Base-by-base conservation (phyloP, 257 asterid species). In the Asclepias syriaca region DNA sequence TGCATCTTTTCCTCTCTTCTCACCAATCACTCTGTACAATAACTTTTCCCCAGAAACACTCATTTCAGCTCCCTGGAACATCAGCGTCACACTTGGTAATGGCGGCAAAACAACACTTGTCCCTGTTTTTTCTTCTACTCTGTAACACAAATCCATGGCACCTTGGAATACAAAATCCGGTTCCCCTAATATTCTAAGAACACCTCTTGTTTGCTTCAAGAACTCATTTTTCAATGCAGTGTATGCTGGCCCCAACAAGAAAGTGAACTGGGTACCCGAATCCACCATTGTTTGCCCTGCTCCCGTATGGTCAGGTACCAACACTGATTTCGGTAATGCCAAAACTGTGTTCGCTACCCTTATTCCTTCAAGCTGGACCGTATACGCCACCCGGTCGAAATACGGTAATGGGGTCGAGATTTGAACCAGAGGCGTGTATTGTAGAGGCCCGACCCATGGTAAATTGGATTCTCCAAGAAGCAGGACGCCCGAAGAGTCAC, bases 271-370 rank as follows among this genome's bases (percentile, higher is more conserved):
- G 10, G 97, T 91, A n/a, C 96, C 97, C 21, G 97, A 89, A 53
- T 91, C 96, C 8, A 91, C 90, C 90, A 86, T 91, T 16, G 97
- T 89, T 50, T 91, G 97, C 6, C 97, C 97, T 54, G 95, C 97
- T 0, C 97, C 97, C 27, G 96, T 91, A 69, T 91, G 96, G 61
- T 91, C 93, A 3, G 95, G 95, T 10, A 68, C 87, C 67, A 65
- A 80, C 0, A 81, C 68, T 22, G 95, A 81, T 37, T 81, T 82
- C 10, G 93, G 93, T 18, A 91, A 19, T 0, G 83, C 80, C 27
- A 91, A 82, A 13, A 86, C 56, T 45, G 81, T 81, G 5, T 76
- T 64, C 53, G 81, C 61, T 9, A 91, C 95, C 69, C 85, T 80
- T 22, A 91, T 87, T 1, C 96, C 97, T 16, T 83, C 85, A 0